Conservation (phyloP, 164 flowering plant species). For the Kalanchoe fedtschenkoi region DNA sequence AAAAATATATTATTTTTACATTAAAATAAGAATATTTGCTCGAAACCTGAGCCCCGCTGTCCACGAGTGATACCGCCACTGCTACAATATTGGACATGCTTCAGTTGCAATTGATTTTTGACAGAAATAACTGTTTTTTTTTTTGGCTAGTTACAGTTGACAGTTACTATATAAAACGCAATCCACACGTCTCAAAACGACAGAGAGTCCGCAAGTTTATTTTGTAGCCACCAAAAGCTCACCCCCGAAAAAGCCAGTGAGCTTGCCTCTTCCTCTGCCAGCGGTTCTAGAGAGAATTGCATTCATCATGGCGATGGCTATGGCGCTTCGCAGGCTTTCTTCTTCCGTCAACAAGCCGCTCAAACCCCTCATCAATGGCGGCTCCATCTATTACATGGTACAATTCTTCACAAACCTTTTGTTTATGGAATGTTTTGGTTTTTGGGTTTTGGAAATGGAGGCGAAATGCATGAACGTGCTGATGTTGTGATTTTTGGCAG, state of each 20-base stretch:
- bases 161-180: not conserved
- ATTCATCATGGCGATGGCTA: constrained; percentile 74
- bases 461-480: not conserved
- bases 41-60: too few species aligned
- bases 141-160: too few species aligned
- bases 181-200: not conserved
- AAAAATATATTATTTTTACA: too few species aligned
- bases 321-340: constrained; percentile 81
- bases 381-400: constrained; percentile 58
- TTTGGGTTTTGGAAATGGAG: not conserved
- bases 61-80: too few species aligned
- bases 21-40: too few species aligned
- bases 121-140: too few species aligned
- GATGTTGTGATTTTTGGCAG: constrained; percentile 22
- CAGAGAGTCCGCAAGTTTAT: not conserved
- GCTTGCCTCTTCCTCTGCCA: not conserved
- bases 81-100: too few species aligned
- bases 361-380: constrained; percentile 49
- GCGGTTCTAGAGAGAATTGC: not conserved
- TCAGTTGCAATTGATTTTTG: too few species aligned
- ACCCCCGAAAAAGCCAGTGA: not conserved
- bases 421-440: not conserved
- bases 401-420: not conserved
- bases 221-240: constrained; percentile 4
- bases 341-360: constrained; percentile 60